Conservation (phyloP, 176 grass and related monocot species). For the Neostapfia colusana region DNA sequence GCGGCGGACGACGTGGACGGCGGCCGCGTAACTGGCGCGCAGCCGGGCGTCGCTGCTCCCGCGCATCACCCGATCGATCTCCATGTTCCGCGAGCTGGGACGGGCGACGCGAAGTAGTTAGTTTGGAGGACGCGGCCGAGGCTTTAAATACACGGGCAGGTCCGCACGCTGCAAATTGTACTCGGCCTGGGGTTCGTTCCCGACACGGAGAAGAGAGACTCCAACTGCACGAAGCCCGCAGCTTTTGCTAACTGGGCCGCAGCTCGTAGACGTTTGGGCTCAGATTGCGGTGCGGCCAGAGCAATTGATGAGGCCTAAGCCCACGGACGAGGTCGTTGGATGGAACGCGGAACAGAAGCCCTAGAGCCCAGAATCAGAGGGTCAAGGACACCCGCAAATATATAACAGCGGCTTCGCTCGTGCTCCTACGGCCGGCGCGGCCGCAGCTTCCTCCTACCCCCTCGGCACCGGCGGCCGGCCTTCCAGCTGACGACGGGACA, state of each 20-base stretch:
- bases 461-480: background rate
- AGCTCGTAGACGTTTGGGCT: too few relatives aligned
- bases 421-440: background rate
- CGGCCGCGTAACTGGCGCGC: slow-evolving; percentile 56
- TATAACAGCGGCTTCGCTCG: background rate
- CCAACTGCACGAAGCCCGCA: too few relatives aligned
- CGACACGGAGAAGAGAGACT: too few relatives aligned
- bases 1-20: slow-evolving; percentile 61
- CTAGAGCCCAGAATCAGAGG: background rate
- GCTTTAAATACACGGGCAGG: too few relatives aligned
- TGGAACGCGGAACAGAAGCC: background rate
- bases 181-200: too few relatives aligned
- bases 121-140: too few relatives aligned
- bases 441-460: background rate
- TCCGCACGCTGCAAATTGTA: too few relatives aligned
- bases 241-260: too few relatives aligned
- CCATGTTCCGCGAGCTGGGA: slow-evolving; percentile 32
- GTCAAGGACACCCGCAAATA: background rate
- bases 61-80: slow-evolving; percentile 59
- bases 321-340: background rate
- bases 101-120: background rate
- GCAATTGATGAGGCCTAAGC: background rate
- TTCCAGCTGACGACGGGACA: background rate
- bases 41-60: slow-evolving; percentile 48
- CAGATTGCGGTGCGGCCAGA: background rate